Base-by-base conservation (phyloP, 352 stramenopile species). In the Globisporangium uncinulatum region DNA sequence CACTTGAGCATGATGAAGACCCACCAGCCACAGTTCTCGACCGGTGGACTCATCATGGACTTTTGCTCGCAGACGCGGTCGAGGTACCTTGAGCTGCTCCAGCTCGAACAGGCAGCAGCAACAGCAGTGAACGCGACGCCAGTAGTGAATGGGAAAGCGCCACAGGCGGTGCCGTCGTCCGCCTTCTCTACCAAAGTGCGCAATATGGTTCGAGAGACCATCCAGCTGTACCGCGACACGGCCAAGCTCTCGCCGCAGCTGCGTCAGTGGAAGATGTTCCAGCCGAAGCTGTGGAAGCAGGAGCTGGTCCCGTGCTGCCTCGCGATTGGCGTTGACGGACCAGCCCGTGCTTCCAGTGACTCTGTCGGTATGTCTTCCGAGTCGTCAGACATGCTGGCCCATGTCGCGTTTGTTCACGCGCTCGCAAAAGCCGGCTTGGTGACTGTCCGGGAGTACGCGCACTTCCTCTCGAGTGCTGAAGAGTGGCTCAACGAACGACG, bases 1-100 rank as follows among this genome's bases (percentile, higher is more conserved):
- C 71, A 79, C 51, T 41, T 79, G 9, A 70, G 71, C 17, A 62
- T 67, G 21, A 61, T 79, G 45, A 76, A 79, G 47, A 73, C 56
- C 3, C 69, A 76, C 42, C 71, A 76, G 44, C 48, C 53, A 0
- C 51, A 61, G 14, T 45, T 64, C n/a, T 54, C 59, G 13, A 60
- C 41, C 3, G 57, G 69, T 0, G 68, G 59, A 3, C 44, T 79
- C 10, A 54, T 79, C 13, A 62, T 71, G 15, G 68, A 76, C 43
- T 76, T 74, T 49, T 73, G 60, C 48, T 63, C 61, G 0, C 62
- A 76, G 45, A 63, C 62, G 6, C 71, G 71, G 0, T 55, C 61
- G 10, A 55, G 57, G 19, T 65, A 71, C 44, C 13, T 54, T 0
- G 48, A 67, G 11, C 39, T 76, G 34, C 63, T 62, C 1, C 34